Conservation (phyloP, 306 rosid species). For the Argentina anserina region DNA sequence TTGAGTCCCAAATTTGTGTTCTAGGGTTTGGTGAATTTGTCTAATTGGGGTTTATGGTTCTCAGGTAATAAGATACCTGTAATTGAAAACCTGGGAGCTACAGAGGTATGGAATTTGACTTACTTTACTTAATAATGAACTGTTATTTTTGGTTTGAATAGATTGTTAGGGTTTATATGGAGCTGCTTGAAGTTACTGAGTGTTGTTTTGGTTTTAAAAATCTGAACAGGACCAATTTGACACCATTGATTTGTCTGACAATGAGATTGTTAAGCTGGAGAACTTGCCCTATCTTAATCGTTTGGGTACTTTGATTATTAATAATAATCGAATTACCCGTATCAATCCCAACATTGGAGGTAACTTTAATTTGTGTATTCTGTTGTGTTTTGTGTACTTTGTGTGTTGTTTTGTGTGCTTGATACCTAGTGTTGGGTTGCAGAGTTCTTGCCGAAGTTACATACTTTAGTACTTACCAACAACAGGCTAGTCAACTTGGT, state of each 20-base stretch:
- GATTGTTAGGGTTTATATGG: background rate
- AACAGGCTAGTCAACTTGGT: slow-evolving; percentile 90
- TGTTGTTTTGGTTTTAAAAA: background rate
- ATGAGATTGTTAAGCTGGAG: slow-evolving; percentile 92
- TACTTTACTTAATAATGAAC: background rate
- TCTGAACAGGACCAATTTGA: slow-evolving; percentile 88
- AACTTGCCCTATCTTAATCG: slow-evolving; percentile 82
- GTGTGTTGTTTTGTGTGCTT: background rate
- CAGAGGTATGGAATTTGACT: slow-evolving; percentile 56
- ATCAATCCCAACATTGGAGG: slow-evolving; percentile 87
- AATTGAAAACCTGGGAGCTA: slow-evolving; percentile 90
- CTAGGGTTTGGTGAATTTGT: background rate
- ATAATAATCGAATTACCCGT: slow-evolving; percentile 87
- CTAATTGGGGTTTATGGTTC: slow-evolving; percentile 5
- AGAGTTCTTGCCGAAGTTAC: slow-evolving; percentile 86
- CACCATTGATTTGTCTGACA: slow-evolving; percentile 85
- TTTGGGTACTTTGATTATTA: slow-evolving; percentile 79
- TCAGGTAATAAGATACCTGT: slow-evolving; percentile 85
- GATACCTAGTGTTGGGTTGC: slow-evolving; percentile 19
- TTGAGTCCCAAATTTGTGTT: background rate
- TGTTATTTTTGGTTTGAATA: background rate
- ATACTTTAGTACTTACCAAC: slow-evolving; percentile 83
- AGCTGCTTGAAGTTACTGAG: slow-evolving; percentile 1
- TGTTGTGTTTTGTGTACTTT: background rate
- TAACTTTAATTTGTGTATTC: slow-evolving; percentile 5